Percentiles rank a stretch among this genome's conserved stretches.
These are phyloP conservation scores for Hevea brasiliensis DNA, from an alignment of 345 rosid genomes.

Conservation along the genomic window DNA sequence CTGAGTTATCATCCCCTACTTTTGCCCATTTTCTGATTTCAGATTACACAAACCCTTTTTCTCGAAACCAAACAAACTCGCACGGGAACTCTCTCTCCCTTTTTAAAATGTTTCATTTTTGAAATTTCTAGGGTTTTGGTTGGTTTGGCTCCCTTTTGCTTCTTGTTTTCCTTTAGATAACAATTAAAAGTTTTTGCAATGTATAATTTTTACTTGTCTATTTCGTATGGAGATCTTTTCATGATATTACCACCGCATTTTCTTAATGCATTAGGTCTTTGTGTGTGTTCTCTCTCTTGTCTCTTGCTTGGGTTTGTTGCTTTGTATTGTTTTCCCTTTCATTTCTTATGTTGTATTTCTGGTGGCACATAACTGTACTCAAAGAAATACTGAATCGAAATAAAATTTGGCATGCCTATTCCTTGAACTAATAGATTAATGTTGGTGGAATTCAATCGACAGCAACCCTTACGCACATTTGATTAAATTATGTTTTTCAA, in stretches of 20 bases:
- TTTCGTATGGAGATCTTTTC: neutral
- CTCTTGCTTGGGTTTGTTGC: no score
- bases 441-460: neutral
- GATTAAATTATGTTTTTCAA: no score
- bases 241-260: neutral
- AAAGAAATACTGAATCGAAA: no score
- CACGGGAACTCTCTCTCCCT: neutral
- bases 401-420: neutral
- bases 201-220: neutral
- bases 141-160: no score
- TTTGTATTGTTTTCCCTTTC: neutral
- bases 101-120: no score
- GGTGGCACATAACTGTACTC: no score
- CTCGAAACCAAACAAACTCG: neutral
- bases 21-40: no score
- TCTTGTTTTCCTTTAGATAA: neutral
- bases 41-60: no score
- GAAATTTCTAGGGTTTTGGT: conserved; percentile 1
- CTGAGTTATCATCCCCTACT: no score
- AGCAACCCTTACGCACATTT: neutral
- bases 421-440: neutral
- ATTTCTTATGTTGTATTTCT: neutral
- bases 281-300: no score
- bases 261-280: neutral
- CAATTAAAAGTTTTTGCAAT: neutral